Evolutionary conservation across 2,329 filamentous ascomycete species (phyloP), one percentile per base, ranked within the genome.

Genomic region (Penicillium occitanis): DNA sequence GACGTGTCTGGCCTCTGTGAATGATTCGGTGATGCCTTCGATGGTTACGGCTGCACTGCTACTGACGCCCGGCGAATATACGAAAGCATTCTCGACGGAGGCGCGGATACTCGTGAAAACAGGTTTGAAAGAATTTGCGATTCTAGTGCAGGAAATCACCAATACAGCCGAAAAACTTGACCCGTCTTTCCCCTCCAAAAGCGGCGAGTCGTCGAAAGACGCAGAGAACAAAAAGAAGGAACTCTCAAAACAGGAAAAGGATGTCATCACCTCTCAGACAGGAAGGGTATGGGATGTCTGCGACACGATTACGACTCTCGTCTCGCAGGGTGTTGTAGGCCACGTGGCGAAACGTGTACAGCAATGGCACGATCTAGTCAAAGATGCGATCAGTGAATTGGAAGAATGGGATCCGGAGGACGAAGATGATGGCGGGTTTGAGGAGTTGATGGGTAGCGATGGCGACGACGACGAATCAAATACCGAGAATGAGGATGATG

Each of bases 351-450:
- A 85, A 70, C 93, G 90, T 74, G 90, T 90, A 1, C 87, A 91
- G 70, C 85, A 93, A 75, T 91, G 90, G 78, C 83, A 88, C 48
- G 91, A 91, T 65, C 86, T 90, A 2, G 81, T 97, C 28, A 87
- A 91, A 71, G 94, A 97, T 79, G 90, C 92, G 0, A 86, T 96
- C 70, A 87, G 91, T 68, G 94, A 97, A 79, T 77, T 97, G 69
- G 91, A 92, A 75, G 92, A 94, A 71, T 97, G 93, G 92, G 88
- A 89, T 22, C 90, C 92, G 1, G 90, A 92, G 71, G 85, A 87
- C 10, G 84, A 85, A 0, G 86, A 87, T 2, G 65, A 61, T 57
- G 87, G 87, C 0, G 88, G 87, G 1, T 78, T 80, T 58, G 77
- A 79, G 61, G 75, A 78, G n/a, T 63, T 76, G 46, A 67, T 77